phyloP scores from a whole-genome alignment of 108 stramenopile genomes.

The Mediolabrus comicus region DNA sequence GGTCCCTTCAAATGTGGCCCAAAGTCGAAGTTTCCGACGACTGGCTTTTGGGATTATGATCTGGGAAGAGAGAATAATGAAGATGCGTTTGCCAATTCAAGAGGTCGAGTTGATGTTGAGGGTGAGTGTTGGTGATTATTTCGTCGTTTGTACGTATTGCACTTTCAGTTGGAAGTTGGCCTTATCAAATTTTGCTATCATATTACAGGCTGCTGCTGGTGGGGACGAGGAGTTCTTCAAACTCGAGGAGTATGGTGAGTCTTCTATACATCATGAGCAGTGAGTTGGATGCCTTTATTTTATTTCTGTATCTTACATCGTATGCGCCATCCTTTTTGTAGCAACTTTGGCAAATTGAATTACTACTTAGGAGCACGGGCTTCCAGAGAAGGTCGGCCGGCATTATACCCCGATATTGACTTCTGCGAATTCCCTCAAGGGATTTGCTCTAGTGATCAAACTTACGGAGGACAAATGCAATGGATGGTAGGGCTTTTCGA shows the following conservation, averaged over 20 bases:
- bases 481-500: conserved; percentile 52
- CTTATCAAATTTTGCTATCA: neutral
- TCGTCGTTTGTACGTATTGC: too few species aligned
- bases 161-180: neutral
- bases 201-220: conserved; percentile 47
- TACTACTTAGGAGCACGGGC: conserved; percentile 34
- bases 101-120: conserved; percentile 47
- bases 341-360: conserved; percentile 52
- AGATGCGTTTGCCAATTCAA: conserved; percentile 35
- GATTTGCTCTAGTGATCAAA: conserved; percentile 41
- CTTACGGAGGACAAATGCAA: conserved; percentile 39
- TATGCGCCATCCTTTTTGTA: neutral
- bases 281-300: neutral
- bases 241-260: conserved; percentile 35
- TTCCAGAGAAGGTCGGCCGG: conserved; percentile 28
- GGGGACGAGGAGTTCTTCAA: conserved; percentile 49
- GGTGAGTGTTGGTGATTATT: conserved; percentile 24
- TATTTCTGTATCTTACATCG: neutral
- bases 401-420: conserved; percentile 36
- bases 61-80: conserved; percentile 39
- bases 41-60: conserved; percentile 51
- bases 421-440: conserved; percentile 45
- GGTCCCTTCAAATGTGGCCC: conserved; percentile 46
- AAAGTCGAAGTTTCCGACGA: conserved; percentile 32
- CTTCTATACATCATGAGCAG: neutral